Evolutionary conservation across 768 basidiomycete genomes (phyloP), one percentile per base, ranked within the genome.

Genomic region (Psilocybe cubensis): DNA sequence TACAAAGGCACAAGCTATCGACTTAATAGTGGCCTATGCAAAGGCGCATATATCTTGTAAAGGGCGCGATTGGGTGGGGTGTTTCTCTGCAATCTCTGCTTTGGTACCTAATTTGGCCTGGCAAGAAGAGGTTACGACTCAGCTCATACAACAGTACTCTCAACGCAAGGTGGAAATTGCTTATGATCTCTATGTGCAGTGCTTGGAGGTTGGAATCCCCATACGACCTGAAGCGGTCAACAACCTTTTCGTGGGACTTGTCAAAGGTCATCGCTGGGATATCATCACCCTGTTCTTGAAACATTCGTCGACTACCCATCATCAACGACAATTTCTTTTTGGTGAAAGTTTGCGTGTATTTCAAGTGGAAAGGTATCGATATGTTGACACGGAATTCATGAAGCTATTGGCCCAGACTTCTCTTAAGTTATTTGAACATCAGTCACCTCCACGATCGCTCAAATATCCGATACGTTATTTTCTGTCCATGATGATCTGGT

Each of bases 391-490:
- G 4, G 47, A 51, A 4, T 63, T 75, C 24, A 73, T 74, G n/a
- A 56, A 63, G 21, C 59, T 66, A 4, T 48, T 86, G 23, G 72
- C 68, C 10, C 57, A 74, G n/a, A 65, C 65, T 5, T 64, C 85
- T 33, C 59, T 57, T 42, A 64, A 62, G 1, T 55, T 82, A 29
- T 85, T 81, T 55, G 42, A 58, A 8, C 64, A 64, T 3, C 68
- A 63, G 3, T 60, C 62, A 17, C 79, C 80, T 0, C 66, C 73
- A 0, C 31, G 33, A 6, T 55, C 60, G 7, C 56, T 67, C 58
- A 80, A 79, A 52, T 77, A 79, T 61, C 79, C 77, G n/a, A 65
- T 86, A 29, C 77, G 81, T 10, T 79, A 76, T 49, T 73, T 82
- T 24, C 68, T 85, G 54, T 65, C 65, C 25, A 66, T 78, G 53